Evolutionary conservation across 2,329 filamentous ascomycete species (phyloP), one percentile per base, ranked within the genome.

Genomic region (Colletotrichum eleusines): DNA sequence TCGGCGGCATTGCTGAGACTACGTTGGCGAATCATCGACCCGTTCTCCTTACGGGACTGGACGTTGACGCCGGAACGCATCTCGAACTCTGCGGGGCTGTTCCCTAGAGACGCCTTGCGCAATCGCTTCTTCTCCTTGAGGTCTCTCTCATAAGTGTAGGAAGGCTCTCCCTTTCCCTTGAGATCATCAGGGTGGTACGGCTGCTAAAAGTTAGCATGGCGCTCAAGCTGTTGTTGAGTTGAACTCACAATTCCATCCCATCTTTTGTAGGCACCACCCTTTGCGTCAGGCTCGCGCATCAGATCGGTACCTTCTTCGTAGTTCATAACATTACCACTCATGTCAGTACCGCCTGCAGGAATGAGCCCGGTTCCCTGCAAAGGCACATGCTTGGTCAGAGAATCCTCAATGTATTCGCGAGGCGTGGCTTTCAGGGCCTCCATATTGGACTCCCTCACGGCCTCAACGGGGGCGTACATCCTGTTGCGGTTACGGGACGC

Each of bases 281-380:
- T 78, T 3, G 89, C 88, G 72, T 92, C 89, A 0, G 83, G 81
- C 76, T 95, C 93, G 60, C 91, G 86, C 91, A 95, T 94, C 78
- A 97, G 84, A 76, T 97, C 94, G 2, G 91, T 87, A n/a, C 94
- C 94, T 77, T 98, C 94, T 76, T 94, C 85, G 76, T 98, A 98
- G 35, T 90, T 74, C 84, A 97, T 93, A 14, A 87, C 83, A 63
- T 89, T 86, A 3, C 95, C 95, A 66, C 88, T 85, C 23, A 87
- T 81, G 78, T 97, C 94, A 1, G 81, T 81, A 75, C 87, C 81
- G 28, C 95, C 94, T 0, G 92, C 90, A 1, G 95, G 93, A n/a
- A 96, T 88, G 23, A 84, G 84, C 1, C 94, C 92, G 0, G 91
- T 91, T 3, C 94, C 95, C 77, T 97, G 93, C 0, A 98, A 84